A percentile compares a stretch with the other conserved stretches of the same genome.
These are phyloP conservation scores for Sarocladium brachiariae DNA, from an alignment of 2,329 filamentous ascomycete species.

Conservation along the genomic window DNA sequence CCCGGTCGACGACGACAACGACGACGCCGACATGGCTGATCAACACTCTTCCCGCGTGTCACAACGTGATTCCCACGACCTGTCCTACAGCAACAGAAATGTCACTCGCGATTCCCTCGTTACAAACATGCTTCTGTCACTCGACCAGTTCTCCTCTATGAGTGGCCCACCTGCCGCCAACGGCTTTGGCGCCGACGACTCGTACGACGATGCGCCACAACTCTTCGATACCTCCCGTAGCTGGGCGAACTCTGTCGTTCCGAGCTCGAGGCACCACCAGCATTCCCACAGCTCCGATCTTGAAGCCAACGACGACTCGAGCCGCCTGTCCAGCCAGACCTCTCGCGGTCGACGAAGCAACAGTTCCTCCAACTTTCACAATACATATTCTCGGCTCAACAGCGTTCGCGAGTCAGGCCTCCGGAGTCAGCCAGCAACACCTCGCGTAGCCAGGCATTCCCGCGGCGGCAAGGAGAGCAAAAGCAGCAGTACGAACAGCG, in stretches of 20 bases:
- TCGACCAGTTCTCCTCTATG: constrained; percentile 67
- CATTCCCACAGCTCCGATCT: constrained; percentile 58
- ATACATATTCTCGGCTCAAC: constrained; percentile 53
- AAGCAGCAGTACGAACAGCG: constrained; percentile 64
- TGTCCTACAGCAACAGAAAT: constrained; percentile 70
- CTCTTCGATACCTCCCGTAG: constrained; percentile 15
- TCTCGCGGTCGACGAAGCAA: constrained; percentile 66
- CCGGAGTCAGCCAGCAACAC: constrained; percentile 29
- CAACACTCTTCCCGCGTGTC: constrained; percentile 17
- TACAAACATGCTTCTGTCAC: constrained; percentile 88
- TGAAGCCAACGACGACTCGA: constrained; percentile 50
- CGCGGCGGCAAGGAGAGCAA: constrained; percentile 59
- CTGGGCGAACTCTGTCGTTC: constrained; percentile 13
- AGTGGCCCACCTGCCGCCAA: neutral
- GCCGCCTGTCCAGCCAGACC: constrained; percentile 42
- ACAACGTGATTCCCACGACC: constrained; percentile 69
- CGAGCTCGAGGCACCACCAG: constrained; percentile 20
- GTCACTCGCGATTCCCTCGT: constrained; percentile 86
- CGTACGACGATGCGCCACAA: constrained; percentile 16
- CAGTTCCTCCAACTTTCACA: constrained; percentile 67
- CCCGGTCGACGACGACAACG: constrained; percentile 13
- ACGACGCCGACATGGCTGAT: constrained; percentile 20
- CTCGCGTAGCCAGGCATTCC: constrained; percentile 35
- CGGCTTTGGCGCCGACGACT: constrained; percentile 16
- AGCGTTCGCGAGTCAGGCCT: constrained; percentile 47